Evolutionary conservation across 306 rosid genomes (phyloP), one percentile per base, ranked within the genome.

Genomic region (Datisca glomerata): DNA sequence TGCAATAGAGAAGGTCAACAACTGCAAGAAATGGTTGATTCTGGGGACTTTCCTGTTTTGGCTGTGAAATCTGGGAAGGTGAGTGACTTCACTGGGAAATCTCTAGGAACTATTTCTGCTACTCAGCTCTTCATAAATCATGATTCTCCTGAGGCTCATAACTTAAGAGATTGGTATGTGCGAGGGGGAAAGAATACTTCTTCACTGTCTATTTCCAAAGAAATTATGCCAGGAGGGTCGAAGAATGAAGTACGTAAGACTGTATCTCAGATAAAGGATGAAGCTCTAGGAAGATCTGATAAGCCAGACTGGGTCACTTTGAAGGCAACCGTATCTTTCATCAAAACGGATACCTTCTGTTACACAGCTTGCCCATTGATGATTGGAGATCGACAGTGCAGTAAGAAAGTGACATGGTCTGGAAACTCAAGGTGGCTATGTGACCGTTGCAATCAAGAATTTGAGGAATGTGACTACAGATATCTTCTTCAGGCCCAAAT

Each of bases 401-500:
- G 46, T 56, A 89, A 84, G 68, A 89, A 89, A 59, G 98, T 70
- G 61, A 75, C 72, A 8, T 72, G 69, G 67, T 72, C 75, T 23
- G 84, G 81, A 58, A 49, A 62, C 63, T 40, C 55, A 3, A 54
- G 57, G 41, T 89, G 98, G 98, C 78, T 57, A 36, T 89, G 98
- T 66, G 95, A 84, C 46, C 70, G 98, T 58, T 84, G 98, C 69
- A 84, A 78, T 72, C 93, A 89, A 49, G 95, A 78, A 43, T 77
- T 89, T 48, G 81, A 77, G 41, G 95, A 89, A 61, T 91, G 98
- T 11, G 98, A 84, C 44, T 89, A 84, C 55, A 69, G 94, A n/a
- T 89, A 77, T 67, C 98, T 91, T 71, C 92, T 91, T 56, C 93
- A 84, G 59, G 98, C 94, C 31, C 98, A 91, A 67, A 78, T 91